Evolutionary conservation across 305 asterid species (phyloP), one percentile per base, ranked within the genome.

Genomic region (Solanum aculeatissimum): DNA sequence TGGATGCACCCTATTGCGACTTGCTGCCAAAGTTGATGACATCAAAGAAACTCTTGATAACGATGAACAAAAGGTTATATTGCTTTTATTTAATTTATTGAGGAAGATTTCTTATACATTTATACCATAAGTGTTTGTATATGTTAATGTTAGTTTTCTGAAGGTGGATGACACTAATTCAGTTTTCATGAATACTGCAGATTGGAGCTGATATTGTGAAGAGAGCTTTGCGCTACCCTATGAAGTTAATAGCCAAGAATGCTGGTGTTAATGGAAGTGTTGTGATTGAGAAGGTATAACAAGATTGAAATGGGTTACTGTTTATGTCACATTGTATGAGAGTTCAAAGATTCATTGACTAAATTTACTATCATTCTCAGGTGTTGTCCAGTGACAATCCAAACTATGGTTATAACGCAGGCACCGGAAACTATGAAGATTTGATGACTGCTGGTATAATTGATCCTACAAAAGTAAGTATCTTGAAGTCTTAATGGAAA

Each of bases 221-320:
- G 85, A 90, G 94, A 82, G 96, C 97, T 57, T 85, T 93, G 92
- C 86, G 93, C 80, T 93, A 93, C 55, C 97, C 94, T 23, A 85
- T 92, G 92, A 92, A 89, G 85, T 81, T 91, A 86, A 93, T 92
- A 70, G 96, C 97, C 80, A 91, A 91, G 91, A 93, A 93, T 57
- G 94, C 97, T 21, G 96, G 97, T 38, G 94, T 91, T 15, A 92
- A 92, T 71, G 97, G 97, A 49, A 90, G 93, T 87, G 92, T 91
- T 62, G 96, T 93, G 49, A 91, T 89, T 84, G 96, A 93, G 87
- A 93, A 93, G 93, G 97, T 93, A 63, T 40, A 89, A 16, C 62
- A 85, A 47, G 35, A 75, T 40, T 74, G 54, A 25, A 51, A 58
- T 77, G 53, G 51, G 58, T 53, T 16, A n/a, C 4, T 57, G 81